phyloP scores from a whole-genome alignment of 208 protist genomes.

The Endotrypanum monterogeii region DNA sequence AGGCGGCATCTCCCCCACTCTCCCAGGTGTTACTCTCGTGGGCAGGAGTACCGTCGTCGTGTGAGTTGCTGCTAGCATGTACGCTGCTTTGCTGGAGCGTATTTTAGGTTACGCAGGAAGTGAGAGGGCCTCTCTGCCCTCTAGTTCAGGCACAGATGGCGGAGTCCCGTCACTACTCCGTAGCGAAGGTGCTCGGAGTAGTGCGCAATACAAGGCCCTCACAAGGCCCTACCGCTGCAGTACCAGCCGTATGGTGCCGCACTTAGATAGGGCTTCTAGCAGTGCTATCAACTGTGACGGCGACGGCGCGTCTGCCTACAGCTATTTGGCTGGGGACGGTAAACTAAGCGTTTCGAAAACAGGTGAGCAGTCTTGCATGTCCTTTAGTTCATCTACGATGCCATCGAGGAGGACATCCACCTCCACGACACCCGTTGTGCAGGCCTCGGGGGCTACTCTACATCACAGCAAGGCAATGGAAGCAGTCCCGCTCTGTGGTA shows the following conservation, averaged over 20 bases:
- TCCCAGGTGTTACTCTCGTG: neutral
- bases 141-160: neutral
- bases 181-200: slow-evolving; percentile 7
- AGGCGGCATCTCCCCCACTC: neutral
- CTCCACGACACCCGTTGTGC: neutral
- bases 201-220: slow-evolving; percentile 21
- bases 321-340: neutral
- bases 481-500: too few relatives aligned
- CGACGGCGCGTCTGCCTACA: neutral
- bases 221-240: slow-evolving; percentile 38
- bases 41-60: neutral
- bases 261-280: neutral
- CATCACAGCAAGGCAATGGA: neutral
- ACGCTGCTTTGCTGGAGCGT: slow-evolving; percentile 21
- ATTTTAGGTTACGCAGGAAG: slow-evolving; percentile 12
- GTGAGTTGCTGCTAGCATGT: slow-evolving; percentile 6
- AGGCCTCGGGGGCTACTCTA: neutral
- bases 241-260: neutral
- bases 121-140: neutral
- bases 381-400: neutral
- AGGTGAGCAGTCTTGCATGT: neutral
- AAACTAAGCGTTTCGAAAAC: neutral
- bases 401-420: neutral
- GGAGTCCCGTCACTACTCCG: neutral
- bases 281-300: neutral